phyloP scores from a whole-genome alignment of 176 grass and related monocot genomes.

The Canna indica region DNA sequence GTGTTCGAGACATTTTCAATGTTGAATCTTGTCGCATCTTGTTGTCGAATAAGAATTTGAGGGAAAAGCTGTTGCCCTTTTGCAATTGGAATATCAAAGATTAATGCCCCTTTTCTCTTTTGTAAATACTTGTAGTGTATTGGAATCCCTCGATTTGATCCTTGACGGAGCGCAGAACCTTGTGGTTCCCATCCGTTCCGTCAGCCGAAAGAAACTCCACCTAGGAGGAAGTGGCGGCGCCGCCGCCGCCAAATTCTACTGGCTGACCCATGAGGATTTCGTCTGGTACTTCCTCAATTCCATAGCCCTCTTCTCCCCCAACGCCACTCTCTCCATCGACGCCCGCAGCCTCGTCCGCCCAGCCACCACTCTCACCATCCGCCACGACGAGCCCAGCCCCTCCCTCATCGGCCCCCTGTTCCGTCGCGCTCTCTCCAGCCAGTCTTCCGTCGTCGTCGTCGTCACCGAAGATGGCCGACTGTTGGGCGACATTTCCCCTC shows the following conservation, averaged over 20 bases:
- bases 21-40: neutral
- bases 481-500: constrained; percentile 58
- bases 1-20: neutral
- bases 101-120: neutral
- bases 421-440: constrained; percentile 30
- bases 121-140: constrained; percentile 35
- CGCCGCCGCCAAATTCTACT: constrained; percentile 74
- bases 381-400: constrained; percentile 40
- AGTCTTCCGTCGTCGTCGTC: constrained; percentile 53
- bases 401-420: constrained; percentile 55
- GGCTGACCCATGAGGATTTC: constrained; percentile 74
- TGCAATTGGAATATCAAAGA: neutral
- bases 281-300: constrained; percentile 79
- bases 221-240: constrained; percentile 11
- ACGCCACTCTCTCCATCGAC: constrained; percentile 49
- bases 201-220: constrained; percentile 28
- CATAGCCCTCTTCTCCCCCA: constrained; percentile 64
- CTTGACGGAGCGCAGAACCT: constrained; percentile 61
- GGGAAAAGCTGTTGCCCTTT: neutral
- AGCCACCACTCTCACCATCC: constrained; percentile 40
- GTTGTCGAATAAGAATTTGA: neutral
- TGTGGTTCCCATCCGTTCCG: constrained; percentile 41
- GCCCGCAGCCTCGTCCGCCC: constrained; percentile 54
- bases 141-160: constrained; percentile 61
- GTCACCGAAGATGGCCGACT: constrained; percentile 46